Percentiles rank a stretch among this genome's conserved stretches.
These are phyloP conservation scores for Puya raimondii DNA, from an alignment of 176 grass and related monocot genomes.

Conservation along the genomic window DNA sequence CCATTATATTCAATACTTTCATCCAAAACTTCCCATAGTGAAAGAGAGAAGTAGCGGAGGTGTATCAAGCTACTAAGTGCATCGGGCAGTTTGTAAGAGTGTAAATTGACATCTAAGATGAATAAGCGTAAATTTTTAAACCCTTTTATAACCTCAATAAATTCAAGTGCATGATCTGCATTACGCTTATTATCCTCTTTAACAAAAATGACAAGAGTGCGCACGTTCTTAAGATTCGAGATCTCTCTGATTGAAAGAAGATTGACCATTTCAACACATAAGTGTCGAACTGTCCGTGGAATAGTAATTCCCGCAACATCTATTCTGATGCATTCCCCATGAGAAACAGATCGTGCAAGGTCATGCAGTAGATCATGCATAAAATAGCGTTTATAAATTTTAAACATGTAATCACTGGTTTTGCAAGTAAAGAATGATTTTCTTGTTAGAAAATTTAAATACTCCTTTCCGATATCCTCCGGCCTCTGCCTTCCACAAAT, in stretches of 20 bases:
- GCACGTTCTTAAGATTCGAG: neutral
- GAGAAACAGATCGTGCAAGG: conserved; percentile 12
- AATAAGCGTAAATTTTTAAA: neutral
- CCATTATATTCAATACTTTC: neutral
- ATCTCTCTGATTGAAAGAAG: neutral
- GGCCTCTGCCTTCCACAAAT: no score
- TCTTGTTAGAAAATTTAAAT: no score
- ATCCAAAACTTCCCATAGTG: neutral
- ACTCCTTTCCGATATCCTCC: no score
- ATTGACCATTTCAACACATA: neutral
- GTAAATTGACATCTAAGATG: neutral
- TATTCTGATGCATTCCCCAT: conserved; percentile 20
- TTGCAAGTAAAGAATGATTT: no score
- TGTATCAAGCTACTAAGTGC: neutral
- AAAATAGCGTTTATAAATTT: neutral
- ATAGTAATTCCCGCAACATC: neutral
- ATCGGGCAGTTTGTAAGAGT: neutral
- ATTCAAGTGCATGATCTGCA: neutral
- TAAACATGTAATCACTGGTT: no score
- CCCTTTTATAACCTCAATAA: no score
- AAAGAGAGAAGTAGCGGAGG: neutral
- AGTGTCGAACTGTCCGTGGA: neutral
- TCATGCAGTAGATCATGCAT: conserved; percentile 25
- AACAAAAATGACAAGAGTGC: neutral
- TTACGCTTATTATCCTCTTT: neutral